Base-by-base conservation (phyloP, 192 early-diverging fungal species). In the Fimicolochytrium jonesii region DNA sequence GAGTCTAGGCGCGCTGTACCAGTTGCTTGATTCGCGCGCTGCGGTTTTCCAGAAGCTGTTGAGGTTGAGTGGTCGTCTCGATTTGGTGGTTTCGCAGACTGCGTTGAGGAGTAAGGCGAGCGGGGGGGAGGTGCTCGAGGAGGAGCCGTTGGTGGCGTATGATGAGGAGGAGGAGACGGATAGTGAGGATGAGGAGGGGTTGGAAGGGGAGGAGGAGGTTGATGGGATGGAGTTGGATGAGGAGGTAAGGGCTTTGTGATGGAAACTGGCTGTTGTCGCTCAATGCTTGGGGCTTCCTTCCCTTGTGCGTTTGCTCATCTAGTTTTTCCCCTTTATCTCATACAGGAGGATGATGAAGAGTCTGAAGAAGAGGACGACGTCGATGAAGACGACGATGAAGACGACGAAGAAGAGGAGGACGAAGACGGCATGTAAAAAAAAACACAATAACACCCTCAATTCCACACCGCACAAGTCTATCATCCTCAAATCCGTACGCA, bases 51-150 rank as follows among this genome's bases (percentile, higher is more conserved):
- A 35, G 23, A 75, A 75, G 54, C 60, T 81, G 47, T 23, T 71
- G n/a, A 56, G 68, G 36, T 61, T 81, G 17, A 52, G 47, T 41
- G 79, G 79, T 0, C 61, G 79, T 26, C 64, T 81, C 23, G 79
- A 81, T 52, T 52, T 81, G 55, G 64, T 76, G 0, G 51, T 66
- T 17, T 61, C 48, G 36, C 75, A 76, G 53, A 71, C 68, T 35
- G 50, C 56, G 15, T 25, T 71, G 32, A 46, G 69, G 6, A 52
- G 30, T 18, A 29, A 22, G 10, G 52, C 34, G 20, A 56, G 11
- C 23, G 52, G 46, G 9, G 66, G 64, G 7, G 54, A 53, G 48
- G 72, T 44, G 4, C 60, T 48, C 20, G 66, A 63, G 34, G 71
- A 62, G 39, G 75, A 51, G 44, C 65, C 60, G 29, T 42, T 70